Conservation (phyloP, 148 eudicot genomes). For the Silene conica region DNA sequence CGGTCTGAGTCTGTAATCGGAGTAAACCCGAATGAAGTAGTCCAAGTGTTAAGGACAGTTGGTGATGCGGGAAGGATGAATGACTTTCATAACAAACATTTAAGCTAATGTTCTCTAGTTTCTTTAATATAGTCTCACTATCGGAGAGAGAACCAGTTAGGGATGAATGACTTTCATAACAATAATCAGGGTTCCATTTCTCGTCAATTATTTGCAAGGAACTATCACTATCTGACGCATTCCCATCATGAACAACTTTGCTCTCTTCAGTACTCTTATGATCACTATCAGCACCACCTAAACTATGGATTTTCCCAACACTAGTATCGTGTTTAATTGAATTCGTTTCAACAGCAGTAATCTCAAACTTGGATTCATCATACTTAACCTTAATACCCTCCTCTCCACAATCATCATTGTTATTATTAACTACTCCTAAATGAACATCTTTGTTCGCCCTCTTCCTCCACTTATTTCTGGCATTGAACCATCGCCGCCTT, state of each 20-base stretch:
- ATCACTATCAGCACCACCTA: background rate
- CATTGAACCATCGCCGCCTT: slow-evolving; percentile 9
- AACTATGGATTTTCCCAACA: background rate
- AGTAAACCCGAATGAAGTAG: slow-evolving; percentile 69
- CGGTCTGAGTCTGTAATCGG: slow-evolving; percentile 43
- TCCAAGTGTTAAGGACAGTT: slow-evolving; percentile 73
- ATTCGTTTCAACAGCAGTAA: background rate
- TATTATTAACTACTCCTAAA: background rate
- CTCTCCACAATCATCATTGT: background rate
- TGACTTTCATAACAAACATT: too few relatives aligned
- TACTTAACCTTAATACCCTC: background rate
- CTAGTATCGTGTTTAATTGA: background rate
- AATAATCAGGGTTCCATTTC: slow-evolving; percentile 17
- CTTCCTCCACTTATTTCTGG: slow-evolving; percentile 13
- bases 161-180: slow-evolving; percentile 4
- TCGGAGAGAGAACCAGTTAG: background rate
- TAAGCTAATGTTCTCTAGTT: too few relatives aligned
- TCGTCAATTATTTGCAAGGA: slow-evolving; percentile 17
- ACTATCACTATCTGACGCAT: slow-evolving; percentile 14
- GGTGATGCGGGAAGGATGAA: slow-evolving; percentile 82
- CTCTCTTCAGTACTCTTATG: background rate
- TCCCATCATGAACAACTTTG: background rate
- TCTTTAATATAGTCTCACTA: background rate
- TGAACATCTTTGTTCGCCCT: background rate
- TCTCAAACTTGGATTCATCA: slow-evolving; percentile 5